Evolutionary conservation across 176 grass and related monocot genomes (phyloP), one percentile per base, ranked within the genome.

Genomic region (Ensete ventricosum): DNA sequence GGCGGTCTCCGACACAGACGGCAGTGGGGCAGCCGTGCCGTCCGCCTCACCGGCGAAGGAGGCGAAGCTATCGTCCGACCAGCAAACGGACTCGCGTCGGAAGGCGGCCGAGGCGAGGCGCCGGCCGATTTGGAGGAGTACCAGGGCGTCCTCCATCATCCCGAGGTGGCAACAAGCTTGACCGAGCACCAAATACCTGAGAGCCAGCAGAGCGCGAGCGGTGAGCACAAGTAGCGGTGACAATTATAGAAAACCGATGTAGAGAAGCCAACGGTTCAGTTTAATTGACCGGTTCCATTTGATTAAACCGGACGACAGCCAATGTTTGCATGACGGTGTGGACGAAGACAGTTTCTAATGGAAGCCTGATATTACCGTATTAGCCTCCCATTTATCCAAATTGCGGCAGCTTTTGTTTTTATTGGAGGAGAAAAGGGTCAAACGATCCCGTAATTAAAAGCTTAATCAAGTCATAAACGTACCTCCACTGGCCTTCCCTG

Each of bases 51-150:
- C 67, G 24, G 82, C 49, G 6, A 86, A 82, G 1, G 84, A 79
- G 0, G 86, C 80, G 82, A 99, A 99, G 80, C 96, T 99, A 67
- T 99, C 96, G 9, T 99, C 96, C 1, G 96, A 94, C 80, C 83
- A 89, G 59, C 88, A 89, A 2, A 94, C 83, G 22, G 90, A 94
- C 78, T 99, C 96, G 16, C 91, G 86, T 52, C 96, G 96, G 78
- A 99, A 99, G 8, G 96, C 96, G 0, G 96, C 96, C 0, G 91
- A 91, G 0, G 90, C 91, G 1, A 99, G 91, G 64, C 91, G 88
- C 55, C 91, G 96, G 23, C 88, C 88, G 0, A 88, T 91, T 73
- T 99, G 96, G 53, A 99, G 82, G 1, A 99, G 86, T n/a, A 95
- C 82, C 86, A 91, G 88, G 59, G 96, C 91, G 51, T 99, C 96